phyloP scores from a whole-genome alignment of 345 rosid genomes.

The Pistacia atlantica region DNA sequence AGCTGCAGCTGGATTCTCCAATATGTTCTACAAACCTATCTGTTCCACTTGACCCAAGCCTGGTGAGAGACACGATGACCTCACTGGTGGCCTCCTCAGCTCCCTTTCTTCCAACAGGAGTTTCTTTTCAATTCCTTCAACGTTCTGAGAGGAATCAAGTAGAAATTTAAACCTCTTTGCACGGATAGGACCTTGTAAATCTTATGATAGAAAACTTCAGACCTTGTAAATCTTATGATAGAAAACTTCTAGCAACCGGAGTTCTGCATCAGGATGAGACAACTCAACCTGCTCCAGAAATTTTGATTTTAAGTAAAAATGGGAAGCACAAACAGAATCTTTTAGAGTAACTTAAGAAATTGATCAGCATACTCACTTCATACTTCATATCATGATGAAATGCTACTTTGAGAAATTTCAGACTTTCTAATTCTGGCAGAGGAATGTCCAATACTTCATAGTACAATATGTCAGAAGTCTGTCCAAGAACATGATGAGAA shows the following conservation, averaged over 20 bases:
- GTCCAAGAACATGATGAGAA: slow-evolving; percentile 26
- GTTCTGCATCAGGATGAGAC: slow-evolving; percentile 85
- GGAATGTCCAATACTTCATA: slow-evolving; percentile 97
- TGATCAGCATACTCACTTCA: slow-evolving; percentile 54
- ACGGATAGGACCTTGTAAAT: too few relatives aligned
- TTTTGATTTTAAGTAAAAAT: slow-evolving; percentile 11
- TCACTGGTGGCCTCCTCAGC: too few relatives aligned
- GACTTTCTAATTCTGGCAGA: slow-evolving; percentile 89
- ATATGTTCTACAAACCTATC: too few relatives aligned
- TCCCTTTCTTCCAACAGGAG: too few relatives aligned
- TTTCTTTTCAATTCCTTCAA: too few relatives aligned
- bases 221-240: slow-evolving; percentile 97
- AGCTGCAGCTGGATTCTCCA: too few relatives aligned
- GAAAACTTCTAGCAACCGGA: slow-evolving; percentile 89
- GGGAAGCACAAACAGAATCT: background rate
- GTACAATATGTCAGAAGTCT: slow-evolving; percentile 90
- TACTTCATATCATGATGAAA: slow-evolving; percentile 81
- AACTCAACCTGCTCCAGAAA: slow-evolving; percentile 72
- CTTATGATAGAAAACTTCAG: slow-evolving; percentile 5
- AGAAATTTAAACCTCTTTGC: too few relatives aligned
- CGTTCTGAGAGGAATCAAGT: too few relatives aligned
- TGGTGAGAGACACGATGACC: too few relatives aligned
- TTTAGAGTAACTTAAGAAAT: slow-evolving; percentile 10
- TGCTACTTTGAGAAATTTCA: slow-evolving; percentile 87
- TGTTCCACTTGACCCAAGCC: too few relatives aligned